Conservation (phyloP, 352 stramenopile genomes). For the Thraustochytrium striatum region DNA sequence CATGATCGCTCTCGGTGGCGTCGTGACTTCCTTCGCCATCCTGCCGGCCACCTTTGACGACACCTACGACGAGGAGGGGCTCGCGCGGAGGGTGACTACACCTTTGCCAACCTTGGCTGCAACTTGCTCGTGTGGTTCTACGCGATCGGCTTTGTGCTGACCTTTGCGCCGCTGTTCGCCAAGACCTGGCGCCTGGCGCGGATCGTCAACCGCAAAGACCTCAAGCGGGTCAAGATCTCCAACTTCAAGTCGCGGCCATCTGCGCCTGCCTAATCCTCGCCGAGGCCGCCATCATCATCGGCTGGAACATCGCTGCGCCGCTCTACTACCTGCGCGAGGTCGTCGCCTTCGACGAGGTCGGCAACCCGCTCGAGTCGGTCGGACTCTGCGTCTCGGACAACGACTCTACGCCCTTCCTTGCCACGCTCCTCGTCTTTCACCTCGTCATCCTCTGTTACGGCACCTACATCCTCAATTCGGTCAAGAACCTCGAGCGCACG, state of each 20-base stretch:
- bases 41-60: conserved; percentile 36
- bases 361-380: no score
- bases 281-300: not conserved
- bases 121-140: conserved; percentile 50
- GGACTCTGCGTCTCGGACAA: not conserved
- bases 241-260: conserved; percentile 11
- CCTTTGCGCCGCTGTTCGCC: conserved; percentile 50
- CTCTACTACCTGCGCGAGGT: not conserved
- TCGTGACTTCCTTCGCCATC: conserved; percentile 51
- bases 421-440: conserved; percentile 22
- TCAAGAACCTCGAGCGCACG: not conserved
- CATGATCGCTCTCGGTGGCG: conserved; percentile 52
- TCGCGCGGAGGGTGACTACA: not conserved
- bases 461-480: conserved; percentile 32
- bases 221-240: conserved; percentile 20
- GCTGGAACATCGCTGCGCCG: conserved; percentile 11
- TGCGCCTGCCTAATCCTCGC: no score
- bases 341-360: not conserved
- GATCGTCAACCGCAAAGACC: conserved; percentile 21
- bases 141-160: conserved; percentile 46
- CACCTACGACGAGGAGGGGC: not conserved
- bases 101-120: not conserved
- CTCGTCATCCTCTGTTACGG: conserved; percentile 22
- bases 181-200: conserved; percentile 49
- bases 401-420: not conserved